Percentiles rank a stretch among this genome's conserved stretches.
phyloP scores from a whole-genome alignment of 495 filamentous ascomycete species.

The Amniculicola lignicola region DNA sequence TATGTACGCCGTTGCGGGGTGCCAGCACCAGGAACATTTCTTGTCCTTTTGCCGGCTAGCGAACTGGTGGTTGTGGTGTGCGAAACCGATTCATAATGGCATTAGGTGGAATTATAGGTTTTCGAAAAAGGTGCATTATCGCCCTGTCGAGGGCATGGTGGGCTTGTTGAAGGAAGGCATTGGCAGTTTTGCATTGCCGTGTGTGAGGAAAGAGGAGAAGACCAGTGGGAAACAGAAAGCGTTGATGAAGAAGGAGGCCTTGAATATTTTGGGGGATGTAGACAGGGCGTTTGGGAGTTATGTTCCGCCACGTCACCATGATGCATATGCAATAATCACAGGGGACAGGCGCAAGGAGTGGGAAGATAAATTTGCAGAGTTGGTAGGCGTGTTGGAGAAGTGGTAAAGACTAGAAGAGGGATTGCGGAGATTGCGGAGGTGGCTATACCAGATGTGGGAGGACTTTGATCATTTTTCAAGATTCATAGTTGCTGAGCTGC shows the following conservation, averaged over 20 bases:
- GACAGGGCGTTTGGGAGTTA: not conserved
- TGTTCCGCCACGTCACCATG: too few relatives aligned
- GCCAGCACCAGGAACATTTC: constrained; percentile 6
- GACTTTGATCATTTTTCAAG: not conserved
- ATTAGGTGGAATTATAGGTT: not conserved
- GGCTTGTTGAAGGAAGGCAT: not conserved
- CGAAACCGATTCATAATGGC: not conserved
- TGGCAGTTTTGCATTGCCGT: not conserved
- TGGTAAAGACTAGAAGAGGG: not conserved
- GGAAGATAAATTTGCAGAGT: not conserved
- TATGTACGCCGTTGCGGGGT: not conserved
- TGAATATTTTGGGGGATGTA: not conserved
- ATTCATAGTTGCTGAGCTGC: too few relatives aligned
- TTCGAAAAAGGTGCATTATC: not conserved
- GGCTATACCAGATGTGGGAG: too few relatives aligned
- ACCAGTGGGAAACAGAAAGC: not conserved
- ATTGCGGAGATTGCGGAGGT: not conserved
- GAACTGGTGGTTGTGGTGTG: constrained; percentile 6
- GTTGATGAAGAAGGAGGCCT: not conserved
- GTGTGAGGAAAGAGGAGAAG: not conserved
- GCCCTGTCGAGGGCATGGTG: not conserved
- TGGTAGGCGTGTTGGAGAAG: not conserved
- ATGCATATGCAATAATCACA: too few relatives aligned
- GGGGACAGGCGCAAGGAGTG: not conserved
- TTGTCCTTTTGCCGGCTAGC: not conserved